A percentile compares a stretch with the other conserved stretches of the same genome.
These are phyloP conservation scores for Pichia nakasei DNA, from an alignment of 805 yeast genomes.

Conservation along the genomic window DNA sequence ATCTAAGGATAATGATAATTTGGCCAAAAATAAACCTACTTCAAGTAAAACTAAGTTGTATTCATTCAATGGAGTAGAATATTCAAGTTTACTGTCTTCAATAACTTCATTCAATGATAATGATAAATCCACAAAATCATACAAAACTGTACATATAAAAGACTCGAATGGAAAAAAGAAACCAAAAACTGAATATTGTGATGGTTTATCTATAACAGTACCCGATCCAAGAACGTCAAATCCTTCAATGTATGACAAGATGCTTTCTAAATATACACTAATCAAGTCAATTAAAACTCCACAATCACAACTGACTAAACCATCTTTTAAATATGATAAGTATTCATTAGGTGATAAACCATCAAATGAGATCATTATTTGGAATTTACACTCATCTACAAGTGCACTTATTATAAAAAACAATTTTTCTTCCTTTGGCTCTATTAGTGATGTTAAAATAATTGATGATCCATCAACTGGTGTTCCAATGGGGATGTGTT, in stretches of 20 bases:
- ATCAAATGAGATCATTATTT: slow-evolving; percentile 55
- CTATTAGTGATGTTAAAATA: slow-evolving; percentile 47
- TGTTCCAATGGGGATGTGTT: slow-evolving; percentile 66
- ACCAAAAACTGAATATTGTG: slow-evolving; percentile 1
- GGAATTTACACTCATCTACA: slow-evolving; percentile 53
- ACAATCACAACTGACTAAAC: slow-evolving; percentile 14
- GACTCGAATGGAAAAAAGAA: neutral
- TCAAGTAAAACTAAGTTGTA: neutral
- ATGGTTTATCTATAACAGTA: slow-evolving; percentile 4
- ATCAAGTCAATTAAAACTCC: neutral
- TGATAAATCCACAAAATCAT: neutral
- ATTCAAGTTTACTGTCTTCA: neutral
- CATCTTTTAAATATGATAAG: slow-evolving; percentile 43
- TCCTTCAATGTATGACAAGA: slow-evolving; percentile 8
- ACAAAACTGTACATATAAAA: slow-evolving; percentile 1
- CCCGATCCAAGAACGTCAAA: slow-evolving; percentile 17
- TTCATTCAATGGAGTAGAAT: neutral
- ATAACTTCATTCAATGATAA: neutral
- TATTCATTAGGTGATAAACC: slow-evolving; percentile 73
- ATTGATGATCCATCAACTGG: slow-evolving; percentile 68
- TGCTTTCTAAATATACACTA: neutral
- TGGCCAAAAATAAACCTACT: too few species aligned
- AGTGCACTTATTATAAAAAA: slow-evolving; percentile 38
- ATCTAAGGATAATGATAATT: too few species aligned
- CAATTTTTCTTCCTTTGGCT: slow-evolving; percentile 56